Conservation (phyloP, 129 eudicot genomes). For the Centrapalus pauciflorus region DNA sequence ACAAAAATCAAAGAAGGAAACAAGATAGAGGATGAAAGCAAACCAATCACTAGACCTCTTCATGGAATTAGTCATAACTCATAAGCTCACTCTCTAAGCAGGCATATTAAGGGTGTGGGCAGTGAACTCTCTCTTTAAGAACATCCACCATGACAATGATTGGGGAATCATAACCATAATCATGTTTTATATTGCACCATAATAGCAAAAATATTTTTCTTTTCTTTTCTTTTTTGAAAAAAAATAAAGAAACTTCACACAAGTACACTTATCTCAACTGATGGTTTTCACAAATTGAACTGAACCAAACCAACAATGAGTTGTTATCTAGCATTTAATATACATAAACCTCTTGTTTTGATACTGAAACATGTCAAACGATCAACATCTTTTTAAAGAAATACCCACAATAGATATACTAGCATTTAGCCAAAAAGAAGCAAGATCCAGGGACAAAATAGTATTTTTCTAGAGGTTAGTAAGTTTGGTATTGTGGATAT, state of each 20-base stretch:
- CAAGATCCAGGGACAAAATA: slow-evolving; percentile 6
- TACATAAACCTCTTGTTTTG: slow-evolving; percentile 5
- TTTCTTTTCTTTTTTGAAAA: too few species aligned
- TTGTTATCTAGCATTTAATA: slow-evolving; percentile 30
- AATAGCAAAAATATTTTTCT: too few species aligned
- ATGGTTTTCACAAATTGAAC: not conserved
- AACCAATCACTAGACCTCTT: slow-evolving; percentile 84
- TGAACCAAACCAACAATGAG: slow-evolving; percentile 5
- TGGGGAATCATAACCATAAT: slow-evolving; percentile 22
- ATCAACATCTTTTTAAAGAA: slow-evolving; percentile 24
- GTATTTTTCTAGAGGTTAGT: slow-evolving; percentile 1
- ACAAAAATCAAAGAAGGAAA: not conserved
- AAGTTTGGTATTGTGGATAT: slow-evolving; percentile 16
- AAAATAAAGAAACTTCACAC: not conserved
- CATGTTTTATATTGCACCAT: slow-evolving; percentile 24
- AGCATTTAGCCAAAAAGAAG: not conserved
- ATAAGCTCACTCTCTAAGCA: slow-evolving; percentile 37
- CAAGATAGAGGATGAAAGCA: slow-evolving; percentile 22
- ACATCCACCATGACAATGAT: slow-evolving; percentile 44
- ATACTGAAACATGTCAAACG: slow-evolving; percentile 21
- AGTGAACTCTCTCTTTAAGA: slow-evolving; percentile 23
- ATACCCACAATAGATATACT: slow-evolving; percentile 5
- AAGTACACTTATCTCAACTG: slow-evolving; percentile 19
- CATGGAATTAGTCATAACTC: slow-evolving; percentile 54
- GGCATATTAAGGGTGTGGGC: slow-evolving; percentile 29